Conservation (phyloP, 1,284 basidiomycete genomes). For the Ceratobasidium sp. region DNA sequence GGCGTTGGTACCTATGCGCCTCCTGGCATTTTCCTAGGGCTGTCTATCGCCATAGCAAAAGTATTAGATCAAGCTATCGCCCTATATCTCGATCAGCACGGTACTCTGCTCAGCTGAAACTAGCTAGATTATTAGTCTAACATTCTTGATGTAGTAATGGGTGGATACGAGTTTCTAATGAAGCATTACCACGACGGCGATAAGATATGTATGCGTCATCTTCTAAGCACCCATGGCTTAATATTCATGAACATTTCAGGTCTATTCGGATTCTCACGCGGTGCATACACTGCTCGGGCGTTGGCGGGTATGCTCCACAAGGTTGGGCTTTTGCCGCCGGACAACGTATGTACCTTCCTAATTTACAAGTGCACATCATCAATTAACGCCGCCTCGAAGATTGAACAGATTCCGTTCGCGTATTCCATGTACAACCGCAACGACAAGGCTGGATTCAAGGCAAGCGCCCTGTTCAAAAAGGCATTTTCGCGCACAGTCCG, state of each 20-base stretch:
- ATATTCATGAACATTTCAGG: constrained; percentile 10
- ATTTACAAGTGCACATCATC: not conserved
- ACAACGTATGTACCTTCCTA: constrained; percentile 46
- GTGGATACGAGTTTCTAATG: constrained; percentile 50
- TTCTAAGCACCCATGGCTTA: not conserved
- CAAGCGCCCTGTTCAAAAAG: constrained; percentile 38
- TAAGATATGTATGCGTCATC: constrained; percentile 48
- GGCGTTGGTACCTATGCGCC: constrained; percentile 47
- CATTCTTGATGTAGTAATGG: constrained; percentile 37
- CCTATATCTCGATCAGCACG: constrained; percentile 42
- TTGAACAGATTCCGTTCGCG: constrained; percentile 49
- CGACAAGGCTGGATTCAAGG: constrained; percentile 19
- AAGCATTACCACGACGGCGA: constrained; percentile 51
- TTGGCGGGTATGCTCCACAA: constrained; percentile 57
- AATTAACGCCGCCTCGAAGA: not conserved
- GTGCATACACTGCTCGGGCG: constrained; percentile 57
- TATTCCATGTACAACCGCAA: constrained; percentile 47
- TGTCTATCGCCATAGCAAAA: constrained; percentile 27
- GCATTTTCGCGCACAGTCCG: constrained; percentile 42
- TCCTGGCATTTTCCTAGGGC: constrained; percentile 36
- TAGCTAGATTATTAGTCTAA: not conserved
- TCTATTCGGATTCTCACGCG: constrained; percentile 57
- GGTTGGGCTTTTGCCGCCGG: constrained; percentile 54
- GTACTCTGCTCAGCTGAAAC: not conserved
- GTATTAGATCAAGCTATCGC: constrained; percentile 46